A percentile compares a stretch with the other conserved stretches of the same genome.
Evolutionary conservation across 768 basidiomycete species (phyloP).

Genomic region (Calocera cornea): DNA sequence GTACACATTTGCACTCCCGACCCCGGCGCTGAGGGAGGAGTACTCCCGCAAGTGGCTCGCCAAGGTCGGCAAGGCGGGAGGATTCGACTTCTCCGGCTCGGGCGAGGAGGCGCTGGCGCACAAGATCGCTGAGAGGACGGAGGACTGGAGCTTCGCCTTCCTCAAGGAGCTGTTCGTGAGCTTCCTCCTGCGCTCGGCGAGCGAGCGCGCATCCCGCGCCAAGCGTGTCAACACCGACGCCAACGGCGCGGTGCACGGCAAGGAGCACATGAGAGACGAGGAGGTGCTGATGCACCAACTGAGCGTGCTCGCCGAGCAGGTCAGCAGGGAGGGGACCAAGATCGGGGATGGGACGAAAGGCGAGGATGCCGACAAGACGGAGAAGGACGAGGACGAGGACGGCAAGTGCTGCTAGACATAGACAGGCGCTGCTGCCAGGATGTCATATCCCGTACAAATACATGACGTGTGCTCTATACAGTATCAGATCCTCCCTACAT

Average conservation of each 20-base stretch:
- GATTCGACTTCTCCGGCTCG: background rate
- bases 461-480: too few relatives aligned
- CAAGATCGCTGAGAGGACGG: background rate
- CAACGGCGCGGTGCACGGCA: background rate
- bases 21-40: background rate
- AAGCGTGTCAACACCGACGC: background rate
- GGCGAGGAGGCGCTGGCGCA: background rate
- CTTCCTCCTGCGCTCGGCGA: background rate
- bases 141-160: background rate
- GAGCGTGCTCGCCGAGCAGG: background rate
- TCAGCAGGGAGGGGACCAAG: background rate
- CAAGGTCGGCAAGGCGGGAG: background rate
- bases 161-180: background rate
- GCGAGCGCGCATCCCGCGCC: background rate
- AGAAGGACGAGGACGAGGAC: background rate
- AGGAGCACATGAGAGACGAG: background rate
- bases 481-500: slow-evolving; percentile 2
- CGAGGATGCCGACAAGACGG: background rate
- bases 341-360: background rate
- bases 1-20: background rate
- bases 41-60: background rate
- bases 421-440: too few relatives aligned
- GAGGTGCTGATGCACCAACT: background rate
- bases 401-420: background rate
- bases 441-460: background rate